Percentiles rank a stretch among this genome's conserved stretches.
phyloP scores from a whole-genome alignment of 2,329 filamentous ascomycete species.

The Pseudocercospora musae region DNA sequence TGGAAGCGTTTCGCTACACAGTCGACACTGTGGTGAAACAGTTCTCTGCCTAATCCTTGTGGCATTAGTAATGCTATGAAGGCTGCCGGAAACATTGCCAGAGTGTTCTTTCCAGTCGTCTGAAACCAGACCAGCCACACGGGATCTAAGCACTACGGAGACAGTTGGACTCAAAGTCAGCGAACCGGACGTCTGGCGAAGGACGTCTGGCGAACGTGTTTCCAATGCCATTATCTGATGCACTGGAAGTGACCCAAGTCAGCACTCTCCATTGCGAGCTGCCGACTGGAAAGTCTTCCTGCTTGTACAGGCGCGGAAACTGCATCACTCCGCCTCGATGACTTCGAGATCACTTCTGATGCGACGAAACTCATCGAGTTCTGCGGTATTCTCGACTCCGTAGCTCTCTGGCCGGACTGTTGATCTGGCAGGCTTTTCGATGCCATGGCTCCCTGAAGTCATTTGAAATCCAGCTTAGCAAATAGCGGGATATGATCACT shows the following conservation, averaged over 20 bases:
- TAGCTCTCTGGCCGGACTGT: neutral
- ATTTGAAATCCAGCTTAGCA: constrained; percentile 21
- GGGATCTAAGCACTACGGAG: neutral
- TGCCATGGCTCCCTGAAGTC: neutral
- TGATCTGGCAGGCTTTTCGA: neutral
- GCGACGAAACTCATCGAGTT: neutral
- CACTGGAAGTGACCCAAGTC: neutral
- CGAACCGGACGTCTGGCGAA: neutral
- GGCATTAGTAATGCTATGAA: neutral
- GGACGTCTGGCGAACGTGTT: neutral
- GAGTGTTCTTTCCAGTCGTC: neutral
- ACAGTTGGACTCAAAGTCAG: neutral
- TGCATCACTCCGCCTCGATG: neutral
- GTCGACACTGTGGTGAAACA: constrained; percentile 62
- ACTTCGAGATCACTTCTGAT: neutral
- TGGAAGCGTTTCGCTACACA: constrained; percentile 77
- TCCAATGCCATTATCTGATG: neutral
- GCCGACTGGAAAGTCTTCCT: neutral
- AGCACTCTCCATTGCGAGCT: neutral
- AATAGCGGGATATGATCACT: constrained; percentile 56
- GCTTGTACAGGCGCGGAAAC: neutral
- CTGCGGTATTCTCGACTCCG: neutral
- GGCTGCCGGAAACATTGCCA: neutral
- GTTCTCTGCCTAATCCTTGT: neutral
- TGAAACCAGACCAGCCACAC: neutral